Base-by-base conservation (phyloP, 2,329 filamentous ascomycete species). In the Grosmannia clavigera region DNA sequence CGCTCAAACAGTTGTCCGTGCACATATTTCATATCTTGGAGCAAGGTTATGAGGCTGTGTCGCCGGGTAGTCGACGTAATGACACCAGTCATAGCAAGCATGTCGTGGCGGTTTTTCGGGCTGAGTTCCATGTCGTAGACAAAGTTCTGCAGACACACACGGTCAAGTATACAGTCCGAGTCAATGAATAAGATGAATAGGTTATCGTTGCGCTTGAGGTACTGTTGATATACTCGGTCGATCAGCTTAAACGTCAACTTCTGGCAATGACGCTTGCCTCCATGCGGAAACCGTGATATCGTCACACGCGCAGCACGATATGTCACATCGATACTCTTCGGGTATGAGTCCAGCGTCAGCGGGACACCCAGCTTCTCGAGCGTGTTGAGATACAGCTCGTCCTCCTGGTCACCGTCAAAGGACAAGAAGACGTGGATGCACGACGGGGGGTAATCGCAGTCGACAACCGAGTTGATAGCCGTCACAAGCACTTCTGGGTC, bases 121-220 rank as follows among this genome's bases (percentile, higher is more conserved):
- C 92, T 96, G 62, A 97, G 78, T 73, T 97, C 91, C 94, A 97
- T 97, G 70, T 97, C 92, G 73, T 94, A 96, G 76, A 97, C 89
- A 73, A 97, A 97, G 72, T 96, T 97, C 70, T 96, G 92, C 62
- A 97, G 82, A 70, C 92, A 97, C 50, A 92, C 84, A 61, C 85
- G 83, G 75, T 97, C 92, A 57, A 97, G 78, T 63, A 96, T 94
- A 73, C 94, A 97, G 71, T 97, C 92, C 0, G 92, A 96, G 74
- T 97, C 92, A 70, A 97, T 96, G 74, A 97, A 97, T 12, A 97
- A 81, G 58, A 97, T 87, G 71, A 97, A 97, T 0, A 97, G 77
- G 67, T 97, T 90, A 73, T 97, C 92, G 69, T 96, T 90, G 55
- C 84, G 81, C 72, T 86, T 87, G 58, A 96, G 78, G 65, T 97